A percentile compares a stretch with the other conserved stretches of the same genome.
These are phyloP conservation scores for Alternaria burnsii DNA, from an alignment of 2,329 filamentous ascomycete species.

Conservation along the genomic window DNA sequence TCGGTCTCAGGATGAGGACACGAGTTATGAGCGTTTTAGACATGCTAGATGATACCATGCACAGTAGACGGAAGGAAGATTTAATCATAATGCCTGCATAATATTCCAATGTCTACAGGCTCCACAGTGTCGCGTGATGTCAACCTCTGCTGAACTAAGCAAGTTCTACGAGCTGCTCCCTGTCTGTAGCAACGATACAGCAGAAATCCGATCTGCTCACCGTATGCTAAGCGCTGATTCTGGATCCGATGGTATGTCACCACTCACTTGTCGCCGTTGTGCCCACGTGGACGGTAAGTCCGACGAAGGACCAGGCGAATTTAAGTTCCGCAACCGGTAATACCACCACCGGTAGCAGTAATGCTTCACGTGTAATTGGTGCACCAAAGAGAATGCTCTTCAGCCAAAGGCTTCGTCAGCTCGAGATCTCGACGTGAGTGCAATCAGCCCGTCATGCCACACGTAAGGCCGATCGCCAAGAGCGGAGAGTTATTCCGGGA, in stretches of 20 bases:
- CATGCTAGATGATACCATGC: slow-evolving; percentile 1
- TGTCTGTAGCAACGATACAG: not conserved
- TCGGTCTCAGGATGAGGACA: slow-evolving; percentile 20
- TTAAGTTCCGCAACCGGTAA: not conserved
- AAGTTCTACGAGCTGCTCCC: not conserved
- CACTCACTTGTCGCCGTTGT: not conserved
- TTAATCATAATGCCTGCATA: slow-evolving; percentile 3
- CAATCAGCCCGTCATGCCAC: not conserved
- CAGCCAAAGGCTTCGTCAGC: not conserved
- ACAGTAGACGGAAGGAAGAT: not conserved
- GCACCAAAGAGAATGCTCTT: not conserved
- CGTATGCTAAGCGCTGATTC: not conserved
- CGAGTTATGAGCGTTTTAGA: slow-evolving; percentile 30
- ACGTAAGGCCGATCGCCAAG: slow-evolving; percentile 2
- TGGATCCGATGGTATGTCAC: not conserved
- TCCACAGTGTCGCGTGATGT: not conserved
- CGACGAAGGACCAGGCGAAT: not conserved
- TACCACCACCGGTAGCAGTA: not conserved
- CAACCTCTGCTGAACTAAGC: not conserved
- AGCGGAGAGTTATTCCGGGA: not conserved
- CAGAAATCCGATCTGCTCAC: not conserved
- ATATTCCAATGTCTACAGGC: not conserved
- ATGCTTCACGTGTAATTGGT: not conserved
- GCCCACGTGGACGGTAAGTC: not conserved
- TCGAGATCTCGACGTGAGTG: not conserved